These are phyloP conservation scores for Rhodotorula toruloides DNA, from an alignment of 768 basidiomycete genomes.

Conservation along the genomic window DNA sequence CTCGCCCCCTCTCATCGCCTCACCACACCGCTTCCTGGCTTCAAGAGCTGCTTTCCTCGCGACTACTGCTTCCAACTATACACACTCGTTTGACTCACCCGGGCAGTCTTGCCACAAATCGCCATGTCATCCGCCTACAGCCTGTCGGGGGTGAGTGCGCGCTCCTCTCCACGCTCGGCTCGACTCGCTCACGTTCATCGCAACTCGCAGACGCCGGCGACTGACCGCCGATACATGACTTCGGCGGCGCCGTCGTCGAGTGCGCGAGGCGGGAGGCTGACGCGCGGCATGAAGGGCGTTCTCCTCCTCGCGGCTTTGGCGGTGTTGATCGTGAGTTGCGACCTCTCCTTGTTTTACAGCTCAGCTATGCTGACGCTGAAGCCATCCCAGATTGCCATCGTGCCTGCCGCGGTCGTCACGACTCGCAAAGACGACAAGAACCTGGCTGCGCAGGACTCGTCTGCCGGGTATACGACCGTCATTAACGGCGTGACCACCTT, in stretches of 20 bases:
- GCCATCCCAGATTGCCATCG: slow-evolving; percentile 5
- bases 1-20: no score
- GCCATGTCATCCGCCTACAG: not conserved
- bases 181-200: not conserved
- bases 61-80: no score
- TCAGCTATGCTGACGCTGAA: no score
- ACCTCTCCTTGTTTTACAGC: no score
- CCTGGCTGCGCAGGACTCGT: not conserved
- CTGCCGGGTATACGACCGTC: slow-evolving; percentile 5
- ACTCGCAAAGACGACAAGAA: not conserved
- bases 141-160: not conserved
- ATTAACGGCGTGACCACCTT: slow-evolving; percentile 6
- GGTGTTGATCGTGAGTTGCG: not conserved
- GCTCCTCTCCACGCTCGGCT: not conserved
- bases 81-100: not conserved
- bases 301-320: not conserved
- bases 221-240: not conserved
- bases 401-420: slow-evolving; percentile 7
- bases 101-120: not conserved
- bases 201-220: not conserved
- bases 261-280: not conserved
- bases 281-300: not conserved
- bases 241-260: not conserved
- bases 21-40: no score
- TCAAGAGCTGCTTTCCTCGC: no score